Conservation (phyloP, 2,329 filamentous ascomycete species). For the Arthrinium phaeospermum region DNA sequence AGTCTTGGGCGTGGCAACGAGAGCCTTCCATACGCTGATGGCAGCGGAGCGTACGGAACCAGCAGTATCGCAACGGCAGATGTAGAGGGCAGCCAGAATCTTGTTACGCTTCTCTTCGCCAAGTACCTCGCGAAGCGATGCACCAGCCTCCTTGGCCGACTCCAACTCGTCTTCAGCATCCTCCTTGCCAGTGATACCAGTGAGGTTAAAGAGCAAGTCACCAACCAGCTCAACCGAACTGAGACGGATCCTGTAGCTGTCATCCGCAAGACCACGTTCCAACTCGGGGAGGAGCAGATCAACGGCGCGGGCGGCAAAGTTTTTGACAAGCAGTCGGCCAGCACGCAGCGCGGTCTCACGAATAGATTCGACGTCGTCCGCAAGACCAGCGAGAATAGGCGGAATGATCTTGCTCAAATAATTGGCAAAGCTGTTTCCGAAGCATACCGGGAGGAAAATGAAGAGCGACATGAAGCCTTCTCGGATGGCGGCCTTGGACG, state of each 20-base stretch:
- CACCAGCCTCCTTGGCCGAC: constrained; percentile 81
- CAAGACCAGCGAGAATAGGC: constrained; percentile 89
- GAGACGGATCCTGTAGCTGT: constrained; percentile 96
- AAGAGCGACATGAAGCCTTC: constrained; percentile 99
- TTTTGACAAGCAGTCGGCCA: constrained; percentile 94
- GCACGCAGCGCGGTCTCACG: constrained; percentile 95
- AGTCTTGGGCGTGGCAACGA: constrained; percentile 89
- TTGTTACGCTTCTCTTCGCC: constrained; percentile 97
- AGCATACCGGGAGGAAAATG: constrained; percentile 98
- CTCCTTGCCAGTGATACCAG: constrained; percentile 82
- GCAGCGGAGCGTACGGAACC: constrained; percentile 88
- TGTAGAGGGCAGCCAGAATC: constrained; percentile 95
- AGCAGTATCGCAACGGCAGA: constrained; percentile 96
- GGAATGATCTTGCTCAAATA: constrained; percentile 96
- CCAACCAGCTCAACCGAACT: constrained; percentile 98
- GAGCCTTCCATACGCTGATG: constrained; percentile 93
- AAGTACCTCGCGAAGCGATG: constrained; percentile 91
- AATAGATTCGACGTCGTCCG: constrained; percentile 95
- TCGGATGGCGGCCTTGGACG: constrained; percentile 85
- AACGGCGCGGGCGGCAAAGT: constrained; percentile 93
- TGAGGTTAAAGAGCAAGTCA: constrained; percentile 96
- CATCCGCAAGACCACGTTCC: constrained; percentile 94
- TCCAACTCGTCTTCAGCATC: constrained; percentile 81
- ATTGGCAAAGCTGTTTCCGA: constrained; percentile 96
- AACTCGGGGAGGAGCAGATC: constrained; percentile 93